These are phyloP conservation scores for Casaregolazyma lundiana DNA, from an alignment of 1,139 yeast genomes.

Conservation along the genomic window DNA sequence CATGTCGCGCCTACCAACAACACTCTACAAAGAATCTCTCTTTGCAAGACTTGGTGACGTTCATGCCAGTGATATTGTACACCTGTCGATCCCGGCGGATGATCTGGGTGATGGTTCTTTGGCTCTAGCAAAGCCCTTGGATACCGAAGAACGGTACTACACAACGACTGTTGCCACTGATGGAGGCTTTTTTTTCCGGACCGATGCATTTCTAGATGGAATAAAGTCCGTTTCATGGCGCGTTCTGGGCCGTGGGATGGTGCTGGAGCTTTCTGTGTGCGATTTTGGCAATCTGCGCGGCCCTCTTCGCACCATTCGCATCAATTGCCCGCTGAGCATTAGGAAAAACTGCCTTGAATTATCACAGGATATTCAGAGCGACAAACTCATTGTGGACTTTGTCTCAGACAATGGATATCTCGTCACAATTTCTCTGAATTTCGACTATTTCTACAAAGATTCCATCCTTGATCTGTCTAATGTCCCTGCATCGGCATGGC, in stretches of 20 bases:
- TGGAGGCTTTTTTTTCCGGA: slow-evolving; percentile 19
- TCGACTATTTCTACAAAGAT: slow-evolving; percentile 16
- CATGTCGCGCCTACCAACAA: slow-evolving; percentile 7
- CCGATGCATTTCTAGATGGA: slow-evolving; percentile 1
- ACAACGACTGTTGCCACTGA: slow-evolving; percentile 24
- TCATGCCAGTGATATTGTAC: not conserved
- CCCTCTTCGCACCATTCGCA: slow-evolving; percentile 15
- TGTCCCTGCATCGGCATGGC: slow-evolving; percentile 24
- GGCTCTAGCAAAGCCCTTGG: slow-evolving; percentile 9
- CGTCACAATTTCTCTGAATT: slow-evolving; percentile 24
- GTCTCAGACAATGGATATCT: slow-evolving; percentile 25
- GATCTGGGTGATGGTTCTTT: slow-evolving; percentile 13
- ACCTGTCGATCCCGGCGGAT: slow-evolving; percentile 15
- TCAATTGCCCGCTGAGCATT: slow-evolving; percentile 21
- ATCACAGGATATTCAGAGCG: slow-evolving; percentile 18
- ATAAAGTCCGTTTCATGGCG: slow-evolving; percentile 24
- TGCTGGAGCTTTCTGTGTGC: slow-evolving; percentile 24
- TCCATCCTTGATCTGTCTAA: slow-evolving; percentile 13
- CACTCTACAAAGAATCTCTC: slow-evolving; percentile 6
- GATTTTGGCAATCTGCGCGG: slow-evolving; percentile 15
- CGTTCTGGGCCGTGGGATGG: slow-evolving; percentile 18
- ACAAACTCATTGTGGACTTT: slow-evolving; percentile 24
- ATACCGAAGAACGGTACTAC: slow-evolving; percentile 22
- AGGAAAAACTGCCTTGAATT: slow-evolving; percentile 23
- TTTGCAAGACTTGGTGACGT: slow-evolving; percentile 1